These are phyloP conservation scores for Sporothrix luriei DNA, from an alignment of 2,329 filamentous ascomycete species.

Conservation along the genomic window DNA sequence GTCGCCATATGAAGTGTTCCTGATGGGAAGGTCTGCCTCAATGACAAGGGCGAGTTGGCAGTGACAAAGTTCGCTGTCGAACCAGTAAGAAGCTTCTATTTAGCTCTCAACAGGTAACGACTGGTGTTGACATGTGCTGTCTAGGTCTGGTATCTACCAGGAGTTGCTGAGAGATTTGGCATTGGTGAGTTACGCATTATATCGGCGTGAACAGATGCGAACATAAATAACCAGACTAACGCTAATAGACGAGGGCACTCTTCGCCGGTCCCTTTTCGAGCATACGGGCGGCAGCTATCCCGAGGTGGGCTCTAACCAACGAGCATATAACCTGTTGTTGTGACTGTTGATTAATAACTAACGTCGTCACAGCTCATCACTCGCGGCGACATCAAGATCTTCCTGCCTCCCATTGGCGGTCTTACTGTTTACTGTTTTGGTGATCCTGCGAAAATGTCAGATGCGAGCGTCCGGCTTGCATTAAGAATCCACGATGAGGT, in stretches of 20 bases:
- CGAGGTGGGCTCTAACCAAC: conserved; percentile 55
- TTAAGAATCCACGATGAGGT: conserved; percentile 76
- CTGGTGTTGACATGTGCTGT: not conserved
- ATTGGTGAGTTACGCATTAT: conserved; percentile 60
- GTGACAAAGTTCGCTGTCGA: conserved; percentile 98
- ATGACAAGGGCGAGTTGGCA: conserved; percentile 79
- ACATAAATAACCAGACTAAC: not conserved
- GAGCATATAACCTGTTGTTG: not conserved
- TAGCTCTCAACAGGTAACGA: not conserved
- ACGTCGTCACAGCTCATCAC: conserved; percentile 69
- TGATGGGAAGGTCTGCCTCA: conserved; percentile 90
- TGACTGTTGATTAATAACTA: not conserved
- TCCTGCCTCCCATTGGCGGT: conserved; percentile 90
- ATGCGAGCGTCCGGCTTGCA: conserved; percentile 77
- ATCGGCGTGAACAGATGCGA: too few relatives aligned
- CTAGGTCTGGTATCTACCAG: conserved; percentile 77
- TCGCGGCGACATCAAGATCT: conserved; percentile 89
- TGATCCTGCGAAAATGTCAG: conserved; percentile 89
- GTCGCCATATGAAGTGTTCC: conserved; percentile 50
- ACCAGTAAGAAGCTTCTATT: conserved; percentile 61
- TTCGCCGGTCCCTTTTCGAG: conserved; percentile 87
- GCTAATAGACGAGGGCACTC: conserved; percentile 73
- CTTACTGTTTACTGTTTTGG: conserved; percentile 97
- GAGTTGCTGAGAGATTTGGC: conserved; percentile 88
- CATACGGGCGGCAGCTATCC: conserved; percentile 96